Base-by-base conservation (phyloP, 2,329 filamentous ascomycete genomes). In the Ambrosiella cleistominuta region DNA sequence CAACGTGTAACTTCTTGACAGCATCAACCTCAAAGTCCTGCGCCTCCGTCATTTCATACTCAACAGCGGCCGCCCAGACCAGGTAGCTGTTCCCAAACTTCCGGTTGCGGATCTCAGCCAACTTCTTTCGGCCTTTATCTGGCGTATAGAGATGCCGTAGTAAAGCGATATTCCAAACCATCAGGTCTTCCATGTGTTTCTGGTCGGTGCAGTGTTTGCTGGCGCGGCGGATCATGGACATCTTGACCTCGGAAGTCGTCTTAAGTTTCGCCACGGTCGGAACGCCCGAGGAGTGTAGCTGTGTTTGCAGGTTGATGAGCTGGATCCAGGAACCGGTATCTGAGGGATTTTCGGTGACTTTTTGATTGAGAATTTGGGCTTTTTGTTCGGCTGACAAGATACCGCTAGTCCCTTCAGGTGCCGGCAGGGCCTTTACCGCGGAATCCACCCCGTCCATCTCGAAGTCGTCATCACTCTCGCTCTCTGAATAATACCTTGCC, bases 171-270 rank as follows among this genome's bases (percentile, higher is more conserved):
- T 89, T 73, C 3, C 79, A 81, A 8, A 85, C 68, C 6, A 89
- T 67, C 0, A 96, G 73, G 7, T 70, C 71, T 60, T 86, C 78
- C 13, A 78, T 76, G 47, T 76, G 75, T 40, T 71, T 64, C 0
- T 71, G 69, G 0, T 67, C 66, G 2, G 63, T 62, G 5, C 79
- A 73, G 51, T 83, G 78, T 9, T 74, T 70, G 7, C 95, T 68
- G 0, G 90, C 90, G 61, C 88, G 82, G 62, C 91, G 81, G 61
- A 90, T 86, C 61, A 95, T 80, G 1, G 84, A 81, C 1, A 95
- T 71, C 63, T 88, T 91, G 58, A 95, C 81, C 62, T 93, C 85
- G 2, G 88, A 82, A 36, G 73, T 71, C 0, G 80, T 82, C 37
- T 65, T 68, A 44, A 69, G 73, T 47, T 66, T 74, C 65, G 71